Conservation (phyloP, 371 early-diverging fungal genomes). For the Funneliformis caledonium region DNA sequence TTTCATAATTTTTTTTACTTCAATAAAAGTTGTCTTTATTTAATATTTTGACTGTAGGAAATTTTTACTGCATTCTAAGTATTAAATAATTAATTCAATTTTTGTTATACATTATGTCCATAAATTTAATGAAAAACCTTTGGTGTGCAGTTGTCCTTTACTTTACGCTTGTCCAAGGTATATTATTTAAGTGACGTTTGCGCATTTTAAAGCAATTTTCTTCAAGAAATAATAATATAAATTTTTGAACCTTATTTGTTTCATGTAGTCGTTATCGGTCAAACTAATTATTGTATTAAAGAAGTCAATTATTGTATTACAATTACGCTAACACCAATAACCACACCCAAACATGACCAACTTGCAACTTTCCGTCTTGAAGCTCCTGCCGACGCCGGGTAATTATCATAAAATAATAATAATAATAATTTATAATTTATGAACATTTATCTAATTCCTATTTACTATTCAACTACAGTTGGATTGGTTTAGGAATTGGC, state of each 20-base stretch:
- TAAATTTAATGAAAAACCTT: neutral
- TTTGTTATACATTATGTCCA: neutral
- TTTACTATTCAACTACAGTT: neutral
- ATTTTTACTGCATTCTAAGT: no score
- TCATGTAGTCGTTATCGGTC: neutral
- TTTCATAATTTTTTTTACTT: neutral
- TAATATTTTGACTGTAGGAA: no score
- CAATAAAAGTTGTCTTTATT: neutral
- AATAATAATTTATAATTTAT: no score
- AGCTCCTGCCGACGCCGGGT: neutral
- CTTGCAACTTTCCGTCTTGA: slow-evolving; percentile 11
- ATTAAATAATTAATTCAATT: no score
- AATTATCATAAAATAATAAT: no score
- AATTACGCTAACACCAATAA: neutral
- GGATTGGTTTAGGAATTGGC: slow-evolving; percentile 12
- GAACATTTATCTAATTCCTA: neutral
- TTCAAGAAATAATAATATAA: no score
- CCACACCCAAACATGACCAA: neutral
- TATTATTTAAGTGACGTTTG: neutral
- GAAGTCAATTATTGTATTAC: slow-evolving; percentile 1
- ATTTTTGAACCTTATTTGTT: neutral
- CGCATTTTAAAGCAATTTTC: neutral
- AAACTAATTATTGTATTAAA: neutral
- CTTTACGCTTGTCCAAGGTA: neutral
- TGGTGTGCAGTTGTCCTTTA: neutral